These are phyloP conservation scores for Tylopilus sp. DNA, from an alignment of 1,284 basidiomycete genomes.

Conservation along the genomic window DNA sequence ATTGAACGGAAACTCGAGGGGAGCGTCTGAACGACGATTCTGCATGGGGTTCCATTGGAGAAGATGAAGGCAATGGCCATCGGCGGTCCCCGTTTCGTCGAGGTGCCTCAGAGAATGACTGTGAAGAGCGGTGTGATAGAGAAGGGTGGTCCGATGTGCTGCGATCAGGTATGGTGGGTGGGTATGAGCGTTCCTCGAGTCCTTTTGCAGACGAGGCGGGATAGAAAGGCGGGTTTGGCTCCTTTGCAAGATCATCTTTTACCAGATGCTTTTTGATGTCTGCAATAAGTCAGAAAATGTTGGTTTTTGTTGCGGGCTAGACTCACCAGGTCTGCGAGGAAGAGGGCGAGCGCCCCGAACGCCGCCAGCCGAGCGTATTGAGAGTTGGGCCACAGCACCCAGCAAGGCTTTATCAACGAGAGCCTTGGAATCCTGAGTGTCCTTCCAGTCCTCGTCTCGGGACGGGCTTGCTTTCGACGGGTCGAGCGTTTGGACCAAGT, in stretches of 20 bases:
- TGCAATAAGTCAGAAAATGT: conserved; percentile 27
- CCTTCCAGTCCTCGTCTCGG: conserved; percentile 37
- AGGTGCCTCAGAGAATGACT: conserved; percentile 5
- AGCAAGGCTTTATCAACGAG: conserved; percentile 13
- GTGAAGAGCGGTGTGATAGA: conserved; percentile 12
- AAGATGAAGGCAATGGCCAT: conserved; percentile 11
- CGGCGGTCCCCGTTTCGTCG: conserved; percentile 14
- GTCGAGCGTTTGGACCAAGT: conserved; percentile 47
- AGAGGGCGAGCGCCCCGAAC: conserved; percentile 36
- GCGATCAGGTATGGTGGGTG: conserved; percentile 14
- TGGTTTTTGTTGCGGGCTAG: conserved; percentile 24
- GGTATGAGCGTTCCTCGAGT: conserved; percentile 12
- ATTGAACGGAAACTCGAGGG: conserved; percentile 11
- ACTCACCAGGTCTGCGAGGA: conserved; percentile 32
- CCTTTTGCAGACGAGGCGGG: conserved; percentile 18
- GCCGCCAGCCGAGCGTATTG: conserved; percentile 16
- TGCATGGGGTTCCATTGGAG: neutral
- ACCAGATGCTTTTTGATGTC: conserved; percentile 19
- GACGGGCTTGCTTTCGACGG: conserved; percentile 28
- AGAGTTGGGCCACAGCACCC: conserved; percentile 6
- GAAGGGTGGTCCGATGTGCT: conserved; percentile 13
- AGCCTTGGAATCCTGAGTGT: conserved; percentile 21
- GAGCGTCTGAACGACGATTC: conserved; percentile 18
- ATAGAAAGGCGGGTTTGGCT: conserved; percentile 10
- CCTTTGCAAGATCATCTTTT: neutral